These are phyloP conservation scores for Sclerospora graminicola DNA, from an alignment of 352 stramenopile species.

Conservation along the genomic window DNA sequence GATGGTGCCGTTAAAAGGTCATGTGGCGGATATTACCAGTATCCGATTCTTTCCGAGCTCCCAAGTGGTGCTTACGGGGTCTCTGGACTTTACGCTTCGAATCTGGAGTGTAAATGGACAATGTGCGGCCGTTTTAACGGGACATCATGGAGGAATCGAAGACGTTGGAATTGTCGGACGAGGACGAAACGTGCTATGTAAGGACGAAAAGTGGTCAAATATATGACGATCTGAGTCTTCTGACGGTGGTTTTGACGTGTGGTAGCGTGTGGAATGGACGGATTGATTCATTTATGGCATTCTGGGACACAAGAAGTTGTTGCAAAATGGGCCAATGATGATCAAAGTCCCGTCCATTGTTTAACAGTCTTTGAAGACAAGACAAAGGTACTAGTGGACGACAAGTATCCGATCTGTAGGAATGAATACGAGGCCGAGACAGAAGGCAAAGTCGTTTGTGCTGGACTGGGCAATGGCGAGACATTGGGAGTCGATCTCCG, in stretches of 20 bases:
- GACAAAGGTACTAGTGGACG: slow-evolving; percentile 3
- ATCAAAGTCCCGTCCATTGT: slow-evolving; percentile 40
- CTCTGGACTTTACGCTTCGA: slow-evolving; percentile 61
- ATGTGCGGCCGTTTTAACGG: slow-evolving; percentile 48
- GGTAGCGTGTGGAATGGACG: slow-evolving; percentile 49
- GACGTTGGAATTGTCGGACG: slow-evolving; percentile 53
- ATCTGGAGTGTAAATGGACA: slow-evolving; percentile 50
- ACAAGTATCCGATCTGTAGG: slow-evolving; percentile 4
- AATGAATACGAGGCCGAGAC: slow-evolving; percentile 39
- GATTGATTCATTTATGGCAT: slow-evolving; percentile 57
- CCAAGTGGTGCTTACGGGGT: slow-evolving; percentile 55
- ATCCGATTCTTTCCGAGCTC: slow-evolving; percentile 60
- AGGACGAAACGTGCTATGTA: slow-evolving; percentile 68
- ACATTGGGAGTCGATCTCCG: slow-evolving; percentile 53
- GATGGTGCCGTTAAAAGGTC: slow-evolving; percentile 30
- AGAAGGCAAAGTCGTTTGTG: slow-evolving; percentile 51
- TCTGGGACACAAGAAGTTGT: slow-evolving; percentile 42
- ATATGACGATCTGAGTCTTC: neutral
- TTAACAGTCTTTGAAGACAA: slow-evolving; percentile 35
- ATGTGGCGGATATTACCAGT: slow-evolving; percentile 51
- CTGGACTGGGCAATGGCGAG: slow-evolving; percentile 49
- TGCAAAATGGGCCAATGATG: slow-evolving; percentile 51
- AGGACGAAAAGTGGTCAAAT: neutral
- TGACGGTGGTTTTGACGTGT: neutral
- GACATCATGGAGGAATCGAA: slow-evolving; percentile 43